Evolutionary conservation across 2,329 filamentous ascomycete species (phyloP), one percentile per base, ranked within the genome.

Genomic region (Bipolaris victoriae): DNA sequence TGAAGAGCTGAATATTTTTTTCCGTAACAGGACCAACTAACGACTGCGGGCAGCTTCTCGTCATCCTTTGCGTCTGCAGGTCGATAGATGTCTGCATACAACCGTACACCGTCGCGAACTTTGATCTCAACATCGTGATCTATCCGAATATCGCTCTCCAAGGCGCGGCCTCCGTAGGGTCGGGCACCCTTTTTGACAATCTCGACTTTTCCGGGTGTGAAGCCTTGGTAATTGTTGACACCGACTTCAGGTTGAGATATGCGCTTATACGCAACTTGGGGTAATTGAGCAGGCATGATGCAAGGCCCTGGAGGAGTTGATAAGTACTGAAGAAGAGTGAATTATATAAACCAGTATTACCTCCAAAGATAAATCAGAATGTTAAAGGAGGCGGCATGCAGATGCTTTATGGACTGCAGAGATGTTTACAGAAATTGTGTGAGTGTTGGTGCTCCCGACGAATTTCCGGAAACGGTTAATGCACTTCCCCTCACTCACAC

Each of bases 21-120:
- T 18, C 81, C 81, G 56, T 79, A 82, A 13, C 74, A 76, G 6
- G 73, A 76, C 78, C 78, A 83, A 47, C 71, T 72, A 1, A 83
- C 60, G 22, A 82, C 66, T 1, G 79, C 80, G 1, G 81, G 80
- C 0, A 81, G 64, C 41, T 77, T 48, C n/a, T 65, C 65, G n/a
- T 60, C 54, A 11, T 67, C 65, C n/a, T 61, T 52, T 5, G 43
- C 51, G 26, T 68, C 64, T 1, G 76, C 67, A 0, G 80, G 79
- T 5, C 80, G 72, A 60, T 80, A 82, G 33, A 82, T 72, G 47
- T 83, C 81, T 7, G 71, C 71, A 59, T 80, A 81, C 0, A 82
- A 68, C 0, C 67, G 67, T 10, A 58, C 67, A 18, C 81, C 80
- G 58, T 82, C 79, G 44, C 79, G 73, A 1, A 80, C 71, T 3